Evolutionary conservation across 2,329 filamentous ascomycete species (phyloP).

Genomic region (Helotiales sp.): DNA sequence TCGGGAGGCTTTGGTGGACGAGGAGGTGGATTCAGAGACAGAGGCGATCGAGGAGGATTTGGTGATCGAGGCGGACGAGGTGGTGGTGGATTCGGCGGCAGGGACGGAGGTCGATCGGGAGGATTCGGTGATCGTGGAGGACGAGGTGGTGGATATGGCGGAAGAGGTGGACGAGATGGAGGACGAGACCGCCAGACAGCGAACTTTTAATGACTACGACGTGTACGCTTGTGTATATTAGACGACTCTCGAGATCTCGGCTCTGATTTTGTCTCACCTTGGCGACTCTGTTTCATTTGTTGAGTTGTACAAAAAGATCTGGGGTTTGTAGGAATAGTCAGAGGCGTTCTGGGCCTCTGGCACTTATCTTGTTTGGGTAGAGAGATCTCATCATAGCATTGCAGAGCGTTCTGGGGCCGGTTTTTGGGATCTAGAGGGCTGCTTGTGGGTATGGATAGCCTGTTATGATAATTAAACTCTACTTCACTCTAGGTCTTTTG

Average conservation of each 20-base stretch:
- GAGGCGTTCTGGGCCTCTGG: constrained; percentile 15
- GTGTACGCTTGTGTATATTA: constrained; percentile 14
- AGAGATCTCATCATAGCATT: constrained; percentile 14
- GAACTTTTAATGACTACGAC: constrained; percentile 6
- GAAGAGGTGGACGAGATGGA: constrained; percentile 9
- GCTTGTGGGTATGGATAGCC: background rate
- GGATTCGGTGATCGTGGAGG: constrained; percentile 12
- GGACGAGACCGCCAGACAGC: background rate
- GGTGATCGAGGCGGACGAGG: constrained; percentile 12
- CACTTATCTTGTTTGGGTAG: constrained; percentile 11
- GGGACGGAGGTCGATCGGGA: constrained; percentile 6
- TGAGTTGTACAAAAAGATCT: constrained; percentile 8
- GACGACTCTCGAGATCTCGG: constrained; percentile 1
- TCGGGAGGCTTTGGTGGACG: constrained; percentile 10
- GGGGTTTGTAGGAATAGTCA: constrained; percentile 17
- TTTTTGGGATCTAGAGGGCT: background rate
- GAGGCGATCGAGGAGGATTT: background rate
- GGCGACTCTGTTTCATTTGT: constrained; percentile 10
- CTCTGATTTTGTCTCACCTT: background rate
- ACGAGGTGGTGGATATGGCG: constrained; percentile 9
- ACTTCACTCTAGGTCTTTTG: constrained; percentile 9
- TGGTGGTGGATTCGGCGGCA: constrained; percentile 15
- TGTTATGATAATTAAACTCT: constrained; percentile 20
- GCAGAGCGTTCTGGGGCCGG: constrained; percentile 21
- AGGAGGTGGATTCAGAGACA: constrained; percentile 11